A percentile compares a stretch with the other conserved stretches of the same genome.
These are phyloP conservation scores for Cucurbita moschata DNA, from an alignment of 306 rosid species.

Conservation along the genomic window DNA sequence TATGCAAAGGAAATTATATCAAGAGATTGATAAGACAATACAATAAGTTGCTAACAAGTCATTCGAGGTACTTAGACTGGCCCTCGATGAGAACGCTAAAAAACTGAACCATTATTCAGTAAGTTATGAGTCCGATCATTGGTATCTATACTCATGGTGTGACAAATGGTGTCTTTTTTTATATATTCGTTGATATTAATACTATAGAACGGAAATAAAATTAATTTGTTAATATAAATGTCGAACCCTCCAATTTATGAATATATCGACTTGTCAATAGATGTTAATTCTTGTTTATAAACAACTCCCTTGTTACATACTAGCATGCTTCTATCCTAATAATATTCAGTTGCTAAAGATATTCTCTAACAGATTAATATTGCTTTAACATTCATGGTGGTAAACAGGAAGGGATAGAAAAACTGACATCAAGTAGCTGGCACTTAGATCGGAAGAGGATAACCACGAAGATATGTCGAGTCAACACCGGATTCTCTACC, in stretches of 20 bases:
- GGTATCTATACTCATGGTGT: background rate
- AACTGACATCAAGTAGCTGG: background rate
- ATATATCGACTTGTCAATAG: too few relatives aligned
- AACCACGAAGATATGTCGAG: constrained; percentile 42
- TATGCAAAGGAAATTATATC: background rate
- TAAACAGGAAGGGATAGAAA: background rate
- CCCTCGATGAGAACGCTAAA: too few relatives aligned
- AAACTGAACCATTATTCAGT: background rate
- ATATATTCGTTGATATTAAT: background rate
- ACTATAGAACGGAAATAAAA: background rate
- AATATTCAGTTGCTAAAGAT: background rate
- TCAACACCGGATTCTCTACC: constrained; percentile 45
- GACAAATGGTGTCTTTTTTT: background rate
- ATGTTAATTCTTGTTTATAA: background rate
- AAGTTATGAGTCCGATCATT: background rate
- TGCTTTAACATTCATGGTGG: background rate
- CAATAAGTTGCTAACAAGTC: background rate
- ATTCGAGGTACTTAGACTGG: background rate
- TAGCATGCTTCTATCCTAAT: background rate
- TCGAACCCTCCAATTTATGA: background rate
- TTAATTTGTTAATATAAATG: background rate
- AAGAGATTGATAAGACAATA: background rate
- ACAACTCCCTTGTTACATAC: background rate
- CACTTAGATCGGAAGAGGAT: constrained; percentile 27
- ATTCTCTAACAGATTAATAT: background rate